Conservation (phyloP, 2,329 filamentous ascomycete genomes). For the Colletotrichum sp. region DNA sequence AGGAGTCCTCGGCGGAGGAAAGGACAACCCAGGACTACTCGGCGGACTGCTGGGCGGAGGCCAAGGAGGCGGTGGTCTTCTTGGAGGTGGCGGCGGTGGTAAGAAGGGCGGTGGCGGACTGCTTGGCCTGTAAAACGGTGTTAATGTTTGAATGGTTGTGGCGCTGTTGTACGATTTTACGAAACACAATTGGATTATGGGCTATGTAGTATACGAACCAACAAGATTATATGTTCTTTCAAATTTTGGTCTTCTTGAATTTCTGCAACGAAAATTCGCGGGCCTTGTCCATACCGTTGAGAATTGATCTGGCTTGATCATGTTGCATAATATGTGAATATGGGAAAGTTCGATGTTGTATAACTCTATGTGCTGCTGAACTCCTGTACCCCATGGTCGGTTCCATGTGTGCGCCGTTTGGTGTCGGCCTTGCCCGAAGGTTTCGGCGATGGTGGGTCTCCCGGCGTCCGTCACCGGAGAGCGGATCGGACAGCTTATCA, state of each 20-base stretch:
- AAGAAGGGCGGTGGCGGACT: background rate
- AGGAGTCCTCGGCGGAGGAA: background rate
- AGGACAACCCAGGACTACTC: background rate
- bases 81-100: background rate
- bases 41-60: background rate
- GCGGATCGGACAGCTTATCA: background rate
- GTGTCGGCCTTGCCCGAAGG: background rate
- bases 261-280: accelerated
- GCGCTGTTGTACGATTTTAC: background rate
- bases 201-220: background rate
- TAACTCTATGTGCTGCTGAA: background rate
- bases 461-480: background rate
- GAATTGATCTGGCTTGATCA: no score
- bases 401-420: background rate
- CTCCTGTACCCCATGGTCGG: background rate
- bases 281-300: no score
- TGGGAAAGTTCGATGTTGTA: no score
- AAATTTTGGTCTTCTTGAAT: no score
- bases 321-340: no score
- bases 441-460: background rate
- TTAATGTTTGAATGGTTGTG: accelerated
- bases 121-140: background rate
- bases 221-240: no score
- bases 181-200: background rate
- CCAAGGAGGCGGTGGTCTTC: background rate